These are phyloP conservation scores for Fraxinus albicans DNA, from an alignment of 305 asterid species.

Conservation along the genomic window DNA sequence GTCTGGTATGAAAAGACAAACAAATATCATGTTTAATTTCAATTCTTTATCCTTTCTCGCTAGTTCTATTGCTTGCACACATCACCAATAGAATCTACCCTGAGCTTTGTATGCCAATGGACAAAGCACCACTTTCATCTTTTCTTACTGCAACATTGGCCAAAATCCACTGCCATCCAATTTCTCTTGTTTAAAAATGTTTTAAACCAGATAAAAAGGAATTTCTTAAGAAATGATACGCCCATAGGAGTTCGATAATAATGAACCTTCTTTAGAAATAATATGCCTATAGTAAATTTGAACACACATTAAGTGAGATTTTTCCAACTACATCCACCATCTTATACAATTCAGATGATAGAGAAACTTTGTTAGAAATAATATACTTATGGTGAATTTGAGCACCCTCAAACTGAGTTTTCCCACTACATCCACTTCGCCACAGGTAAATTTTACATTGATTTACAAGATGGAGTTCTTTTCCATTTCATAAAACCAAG, in stretches of 20 bases:
- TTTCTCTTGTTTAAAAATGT: background rate
- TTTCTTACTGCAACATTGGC: background rate
- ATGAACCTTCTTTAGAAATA: background rate
- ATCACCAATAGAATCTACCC: background rate
- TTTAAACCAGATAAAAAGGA: background rate
- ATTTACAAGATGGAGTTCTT: too few relatives aligned
- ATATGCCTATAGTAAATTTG: background rate
- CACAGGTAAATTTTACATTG: background rate
- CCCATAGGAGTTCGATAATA: background rate
- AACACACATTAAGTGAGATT: background rate
- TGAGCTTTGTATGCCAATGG: background rate
- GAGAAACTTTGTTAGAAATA: background rate
- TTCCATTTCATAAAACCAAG: background rate
- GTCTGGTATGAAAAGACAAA: background rate
- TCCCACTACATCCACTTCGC: background rate
- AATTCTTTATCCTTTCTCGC: background rate
- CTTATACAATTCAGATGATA: background rate
- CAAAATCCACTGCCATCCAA: background rate
- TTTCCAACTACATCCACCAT: background rate
- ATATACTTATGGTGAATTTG: background rate
- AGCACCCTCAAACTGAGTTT: background rate
- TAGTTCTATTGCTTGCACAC: background rate
- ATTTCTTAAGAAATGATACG: background rate
- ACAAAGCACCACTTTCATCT: background rate
- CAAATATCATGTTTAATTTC: background rate